Conservation (phyloP, 2,329 filamentous ascomycete species). For the Knufia petricola region DNA sequence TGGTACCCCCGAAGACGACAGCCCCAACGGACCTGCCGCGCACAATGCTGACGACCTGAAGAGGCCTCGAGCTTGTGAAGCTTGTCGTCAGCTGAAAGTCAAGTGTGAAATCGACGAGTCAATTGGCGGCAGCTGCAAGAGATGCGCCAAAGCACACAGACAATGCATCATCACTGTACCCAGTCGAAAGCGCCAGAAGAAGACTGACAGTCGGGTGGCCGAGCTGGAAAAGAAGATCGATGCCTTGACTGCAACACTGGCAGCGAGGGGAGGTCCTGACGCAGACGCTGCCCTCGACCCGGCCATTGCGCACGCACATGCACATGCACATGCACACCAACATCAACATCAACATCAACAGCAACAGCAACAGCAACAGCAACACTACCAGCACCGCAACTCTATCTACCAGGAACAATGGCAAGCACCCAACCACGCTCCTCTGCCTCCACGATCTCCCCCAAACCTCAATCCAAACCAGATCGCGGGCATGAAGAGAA, state of each 20-base stretch:
- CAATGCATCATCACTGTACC: slow-evolving; percentile 68
- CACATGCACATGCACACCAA: too few species aligned
- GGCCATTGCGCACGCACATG: too few species aligned
- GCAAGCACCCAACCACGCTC: slow-evolving; percentile 13
- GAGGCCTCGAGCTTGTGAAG: slow-evolving; percentile 63
- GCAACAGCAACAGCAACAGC: too few species aligned
- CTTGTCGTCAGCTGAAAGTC: slow-evolving; percentile 68
- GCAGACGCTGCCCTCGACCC: slow-evolving; percentile 18
- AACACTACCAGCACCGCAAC: slow-evolving; percentile 12
- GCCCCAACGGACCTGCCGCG: slow-evolving; percentile 21
- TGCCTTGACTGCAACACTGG: slow-evolving; percentile 69
- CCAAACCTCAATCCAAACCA: slow-evolving; percentile 10
- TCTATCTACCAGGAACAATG: slow-evolving; percentile 17
- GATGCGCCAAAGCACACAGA: slow-evolving; percentile 72
- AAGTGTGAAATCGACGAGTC: slow-evolving; percentile 68
- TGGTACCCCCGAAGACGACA: slow-evolving; percentile 17
- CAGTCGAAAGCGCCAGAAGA: slow-evolving; percentile 74
- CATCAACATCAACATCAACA: too few species aligned
- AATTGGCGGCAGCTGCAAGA: slow-evolving; percentile 57
- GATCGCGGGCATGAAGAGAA: slow-evolving; percentile 20
- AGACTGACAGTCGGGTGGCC: slow-evolving; percentile 78
- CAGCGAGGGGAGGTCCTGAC: slow-evolving; percentile 40
- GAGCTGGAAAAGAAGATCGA: slow-evolving; percentile 92
- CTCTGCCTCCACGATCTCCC: slow-evolving; percentile 11
- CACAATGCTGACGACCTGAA: slow-evolving; percentile 45